Conservation (phyloP, 768 basidiomycete species). For the Trametes maxima region DNA sequence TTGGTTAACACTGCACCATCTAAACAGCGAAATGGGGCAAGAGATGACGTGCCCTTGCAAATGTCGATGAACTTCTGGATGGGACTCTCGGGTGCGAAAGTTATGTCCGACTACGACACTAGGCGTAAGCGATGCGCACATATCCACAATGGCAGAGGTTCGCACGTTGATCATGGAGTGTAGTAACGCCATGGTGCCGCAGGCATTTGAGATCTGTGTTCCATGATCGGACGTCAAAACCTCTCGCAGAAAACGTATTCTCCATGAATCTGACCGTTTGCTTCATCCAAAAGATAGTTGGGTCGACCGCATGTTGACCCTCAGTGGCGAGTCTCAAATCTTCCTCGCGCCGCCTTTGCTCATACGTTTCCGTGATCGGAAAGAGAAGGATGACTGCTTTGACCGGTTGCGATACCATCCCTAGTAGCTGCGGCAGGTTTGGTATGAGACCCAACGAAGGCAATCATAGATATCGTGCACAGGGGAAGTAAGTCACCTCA, state of each 20-base stretch:
- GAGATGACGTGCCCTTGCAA: constrained; percentile 50
- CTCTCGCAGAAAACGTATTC: not conserved
- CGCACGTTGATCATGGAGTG: constrained; percentile 70
- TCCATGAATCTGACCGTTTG: constrained; percentile 66
- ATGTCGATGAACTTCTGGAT: constrained; percentile 67
- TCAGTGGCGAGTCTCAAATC: constrained; percentile 55
- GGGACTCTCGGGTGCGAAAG: constrained; percentile 56
- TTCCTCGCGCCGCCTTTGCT: constrained; percentile 56
- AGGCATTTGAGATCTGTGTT: constrained; percentile 36
- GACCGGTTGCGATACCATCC: constrained; percentile 69
- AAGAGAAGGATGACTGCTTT: constrained; percentile 88
- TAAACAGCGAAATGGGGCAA: not conserved
- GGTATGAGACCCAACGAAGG: not conserved
- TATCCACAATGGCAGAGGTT: constrained; percentile 1
- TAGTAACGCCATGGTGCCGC: constrained; percentile 34
- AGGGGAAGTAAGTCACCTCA: constrained; percentile 45
- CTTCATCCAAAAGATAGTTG: constrained; percentile 82
- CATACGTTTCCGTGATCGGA: constrained; percentile 59
- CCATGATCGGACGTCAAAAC: not conserved
- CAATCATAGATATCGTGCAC: not conserved
- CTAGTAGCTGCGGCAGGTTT: constrained; percentile 55
- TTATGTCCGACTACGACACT: constrained; percentile 54
- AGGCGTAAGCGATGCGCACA: not conserved
- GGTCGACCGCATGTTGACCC: constrained; percentile 54
- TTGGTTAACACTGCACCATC: not conserved